Base-by-base conservation (phyloP, 2,329 filamentous ascomycete species). In the Trichoderma asperellum region DNA sequence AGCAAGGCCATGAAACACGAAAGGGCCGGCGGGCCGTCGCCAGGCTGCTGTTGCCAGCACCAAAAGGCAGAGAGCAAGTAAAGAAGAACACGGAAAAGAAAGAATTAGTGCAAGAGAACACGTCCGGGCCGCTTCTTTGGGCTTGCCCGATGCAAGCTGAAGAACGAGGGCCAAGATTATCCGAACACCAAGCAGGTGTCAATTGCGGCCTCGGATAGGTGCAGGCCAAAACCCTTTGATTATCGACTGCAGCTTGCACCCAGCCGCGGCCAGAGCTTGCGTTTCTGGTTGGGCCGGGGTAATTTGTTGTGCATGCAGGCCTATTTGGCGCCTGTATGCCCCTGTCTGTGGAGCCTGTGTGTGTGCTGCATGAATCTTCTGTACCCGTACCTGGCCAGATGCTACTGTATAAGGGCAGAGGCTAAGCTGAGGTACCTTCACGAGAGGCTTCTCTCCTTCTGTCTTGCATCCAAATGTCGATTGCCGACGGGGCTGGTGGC, bases 1-100 rank as follows among this genome's bases (percentile, higher is more conserved):
- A 65, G 34, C 68, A 58, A 68, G 60, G 70, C 24, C 62, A 67
- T 71, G 71, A 73, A 72, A 72, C 71, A 69, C 62, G 56, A 49
- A 55, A 64, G 68, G 66, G 69, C 35, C 57, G 49, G 35, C 49
- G 55, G 63, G 40, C 55, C 55, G 40, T 66, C 47, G 21, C 16
- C 63, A 35, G 21, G 29, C 21, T 58, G 53, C n/a, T 35, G 34
- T 16, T 34, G 53, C 32, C 21, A 8, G 43, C 24, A 24, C 29
- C 55, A 37, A 49, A 64, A 43, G 53, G 27, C 12, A 64, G 27
- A 64, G 24, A 37, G 18, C 7, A 63, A 52, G 18, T 35, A n/a
- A 34, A 21, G n/a, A 47, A 37, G 47, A 53, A 52, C 24, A 24
- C n/a, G 52, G 8, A 29, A 61, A 47, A 49, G 37, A 21, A 32